phyloP scores from a whole-genome alignment of 495 filamentous ascomycete species.

The Choiromyces venosus region DNA sequence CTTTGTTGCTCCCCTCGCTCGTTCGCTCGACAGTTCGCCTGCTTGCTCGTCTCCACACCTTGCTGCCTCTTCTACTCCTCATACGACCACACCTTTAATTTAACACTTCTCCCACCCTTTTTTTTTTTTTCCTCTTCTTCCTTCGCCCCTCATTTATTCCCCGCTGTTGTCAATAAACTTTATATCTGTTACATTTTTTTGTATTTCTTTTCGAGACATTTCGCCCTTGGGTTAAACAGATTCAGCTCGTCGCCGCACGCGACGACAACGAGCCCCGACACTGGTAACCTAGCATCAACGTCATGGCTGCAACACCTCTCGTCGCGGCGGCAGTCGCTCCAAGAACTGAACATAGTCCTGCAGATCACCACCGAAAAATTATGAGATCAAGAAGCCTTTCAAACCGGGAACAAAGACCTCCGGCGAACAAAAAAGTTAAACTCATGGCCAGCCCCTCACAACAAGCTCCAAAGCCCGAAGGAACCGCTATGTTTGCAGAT shows the following conservation, averaged over 20 bases:
- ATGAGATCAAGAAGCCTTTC: slow-evolving; percentile 1
- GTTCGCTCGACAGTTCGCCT: not conserved
- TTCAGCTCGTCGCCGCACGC: not conserved
- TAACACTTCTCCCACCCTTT: not conserved
- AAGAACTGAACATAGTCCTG: not conserved
- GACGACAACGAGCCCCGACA: not conserved
- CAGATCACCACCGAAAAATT: not conserved
- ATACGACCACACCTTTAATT: slow-evolving; percentile 3
- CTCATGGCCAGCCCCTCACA: not conserved
- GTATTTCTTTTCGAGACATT: not conserved
- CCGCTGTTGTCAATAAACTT: not conserved
- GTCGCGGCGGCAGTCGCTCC: slow-evolving; percentile 1
- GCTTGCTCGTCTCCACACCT: not conserved
- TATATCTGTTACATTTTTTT: not conserved
- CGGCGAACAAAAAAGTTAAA: slow-evolving; percentile 31
- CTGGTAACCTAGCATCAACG: not conserved
- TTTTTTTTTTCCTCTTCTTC: not conserved
- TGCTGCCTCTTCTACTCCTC: not conserved
- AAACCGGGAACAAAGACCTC: slow-evolving; percentile 15
- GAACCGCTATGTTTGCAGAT: not conserved
- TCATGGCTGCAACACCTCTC: slow-evolving; percentile 1
- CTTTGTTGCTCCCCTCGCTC: not conserved
- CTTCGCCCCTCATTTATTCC: not conserved
- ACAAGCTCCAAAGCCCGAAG: not conserved
- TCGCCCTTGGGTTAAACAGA: not conserved